A percentile compares a stretch with the other conserved stretches of the same genome.
phyloP scores from a whole-genome alignment of 169 alveolate genomes.

The Perkinsus chesapeaki region DNA sequence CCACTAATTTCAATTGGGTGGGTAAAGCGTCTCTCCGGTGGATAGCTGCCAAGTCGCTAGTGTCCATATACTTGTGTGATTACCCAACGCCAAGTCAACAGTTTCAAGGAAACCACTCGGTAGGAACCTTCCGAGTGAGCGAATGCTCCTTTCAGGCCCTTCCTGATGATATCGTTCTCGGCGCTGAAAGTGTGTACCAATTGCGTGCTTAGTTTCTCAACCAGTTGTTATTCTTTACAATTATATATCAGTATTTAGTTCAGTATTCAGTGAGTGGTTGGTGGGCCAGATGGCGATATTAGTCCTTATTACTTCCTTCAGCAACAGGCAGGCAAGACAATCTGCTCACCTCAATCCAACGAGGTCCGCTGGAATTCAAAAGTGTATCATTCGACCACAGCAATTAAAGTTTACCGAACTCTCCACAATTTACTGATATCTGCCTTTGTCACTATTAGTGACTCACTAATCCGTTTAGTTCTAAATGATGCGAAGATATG shows the following conservation, averaged over 20 bases:
- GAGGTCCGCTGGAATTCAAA: no score
- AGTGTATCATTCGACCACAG: no score
- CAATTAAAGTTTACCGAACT: neutral
- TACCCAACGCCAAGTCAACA: no score
- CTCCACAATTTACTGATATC: neutral
- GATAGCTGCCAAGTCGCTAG: no score
- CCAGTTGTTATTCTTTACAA: neutral
- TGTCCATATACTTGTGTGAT: no score
- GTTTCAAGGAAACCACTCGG: no score
- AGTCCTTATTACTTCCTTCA: no score
- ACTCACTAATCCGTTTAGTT: neutral
- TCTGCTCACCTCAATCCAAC: neutral
- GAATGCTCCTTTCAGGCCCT: neutral
- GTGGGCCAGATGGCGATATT: no score
- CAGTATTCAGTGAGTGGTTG: neutral
- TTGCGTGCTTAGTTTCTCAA: neutral
- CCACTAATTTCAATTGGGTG: no score
- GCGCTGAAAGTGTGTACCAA: neutral
- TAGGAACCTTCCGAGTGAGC: no score
- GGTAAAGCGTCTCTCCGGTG: no score
- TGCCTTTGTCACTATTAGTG: neutral
- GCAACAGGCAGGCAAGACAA: neutral
- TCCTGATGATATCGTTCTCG: neutral
- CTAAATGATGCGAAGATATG: neutral
- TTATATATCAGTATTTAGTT: neutral